Conservation (phyloP, 352 stramenopile species). For the Globisporangium cystogenes region DNA sequence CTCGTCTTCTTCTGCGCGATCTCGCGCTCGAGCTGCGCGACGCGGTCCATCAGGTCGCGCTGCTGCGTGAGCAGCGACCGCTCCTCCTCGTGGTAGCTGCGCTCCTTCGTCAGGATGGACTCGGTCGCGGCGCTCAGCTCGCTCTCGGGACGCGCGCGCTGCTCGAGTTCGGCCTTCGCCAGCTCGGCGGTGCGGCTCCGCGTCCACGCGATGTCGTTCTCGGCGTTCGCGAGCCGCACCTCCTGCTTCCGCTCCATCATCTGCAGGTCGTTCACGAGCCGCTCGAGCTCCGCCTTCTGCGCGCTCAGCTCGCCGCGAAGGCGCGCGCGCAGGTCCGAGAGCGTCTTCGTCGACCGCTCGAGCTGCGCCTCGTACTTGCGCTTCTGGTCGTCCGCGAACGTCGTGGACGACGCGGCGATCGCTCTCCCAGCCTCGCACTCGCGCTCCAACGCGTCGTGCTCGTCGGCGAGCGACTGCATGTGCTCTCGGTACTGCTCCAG, state of each 20-base stretch:
- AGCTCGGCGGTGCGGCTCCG: slow-evolving; percentile 43
- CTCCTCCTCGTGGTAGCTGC: slow-evolving; percentile 50
- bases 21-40: slow-evolving; percentile 50
- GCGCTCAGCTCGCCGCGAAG: slow-evolving; percentile 38
- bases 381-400: slow-evolving; percentile 44
- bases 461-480: slow-evolving; percentile 18
- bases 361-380: slow-evolving; percentile 37
- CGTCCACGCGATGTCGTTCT: slow-evolving; percentile 48
- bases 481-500: slow-evolving; percentile 47
- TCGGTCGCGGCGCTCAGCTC: slow-evolving; percentile 11
- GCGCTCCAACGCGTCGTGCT: slow-evolving; percentile 23
- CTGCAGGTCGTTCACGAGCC: slow-evolving; percentile 32
- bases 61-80: slow-evolving; percentile 46
- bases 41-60: slow-evolving; percentile 45
- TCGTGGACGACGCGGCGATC: slow-evolving; percentile 20
- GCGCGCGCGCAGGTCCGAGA: slow-evolving; percentile 37
- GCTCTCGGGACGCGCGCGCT: slow-evolving; percentile 25
- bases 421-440: slow-evolving; percentile 17
- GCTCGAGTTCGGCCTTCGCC: slow-evolving; percentile 25
- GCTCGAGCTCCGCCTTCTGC: slow-evolving; percentile 42
- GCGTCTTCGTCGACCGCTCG: slow-evolving; percentile 36
- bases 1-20: slow-evolving; percentile 54
- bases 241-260: slow-evolving; percentile 63
- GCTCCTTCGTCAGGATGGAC: slow-evolving; percentile 36
- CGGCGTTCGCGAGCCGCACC: slow-evolving; percentile 36